These are phyloP conservation scores for Angomonas ambiguus DNA, from an alignment of 208 protist genomes.

Conservation along the genomic window DNA sequence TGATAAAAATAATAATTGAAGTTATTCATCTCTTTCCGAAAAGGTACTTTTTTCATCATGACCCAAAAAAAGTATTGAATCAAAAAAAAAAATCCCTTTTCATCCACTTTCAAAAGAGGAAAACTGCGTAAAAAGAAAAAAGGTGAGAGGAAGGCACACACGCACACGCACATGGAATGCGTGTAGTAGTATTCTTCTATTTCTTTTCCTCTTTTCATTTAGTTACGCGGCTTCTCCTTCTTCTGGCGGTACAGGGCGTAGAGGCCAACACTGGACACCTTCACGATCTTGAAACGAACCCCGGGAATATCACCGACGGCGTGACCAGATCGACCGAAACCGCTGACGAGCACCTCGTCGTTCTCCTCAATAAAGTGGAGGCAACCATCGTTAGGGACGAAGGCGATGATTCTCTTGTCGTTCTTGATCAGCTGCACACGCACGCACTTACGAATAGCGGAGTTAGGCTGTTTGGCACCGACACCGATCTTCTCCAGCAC, in stretches of 20 bases:
- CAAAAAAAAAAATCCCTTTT: background rate
- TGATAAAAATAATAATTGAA: background rate
- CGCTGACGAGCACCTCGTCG: constrained; percentile 98
- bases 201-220: constrained; percentile 20
- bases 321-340: constrained; percentile 98
- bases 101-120: background rate
- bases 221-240: constrained; percentile 99
- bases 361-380: constrained; percentile 99
- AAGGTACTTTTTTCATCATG: too few relatives aligned
- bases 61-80: background rate
- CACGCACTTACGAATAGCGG: constrained; percentile 99
- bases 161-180: too few relatives aligned
- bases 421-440: constrained; percentile 99
- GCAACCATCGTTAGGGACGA: constrained; percentile 99
- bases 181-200: background rate
- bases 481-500: constrained; percentile 99
- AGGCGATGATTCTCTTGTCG: constrained; percentile 99
- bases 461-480: constrained; percentile 99
- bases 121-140: too few relatives aligned
- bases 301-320: constrained; percentile 99
- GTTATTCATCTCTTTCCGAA: background rate
- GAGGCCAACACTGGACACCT: constrained; percentile 98
- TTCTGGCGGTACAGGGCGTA: constrained; percentile 97
- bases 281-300: constrained; percentile 98
- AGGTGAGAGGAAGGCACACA: too few relatives aligned